Evolutionary conservation across 345 rosid genomes (phyloP).

Genomic region (Luvunga scandens): DNA sequence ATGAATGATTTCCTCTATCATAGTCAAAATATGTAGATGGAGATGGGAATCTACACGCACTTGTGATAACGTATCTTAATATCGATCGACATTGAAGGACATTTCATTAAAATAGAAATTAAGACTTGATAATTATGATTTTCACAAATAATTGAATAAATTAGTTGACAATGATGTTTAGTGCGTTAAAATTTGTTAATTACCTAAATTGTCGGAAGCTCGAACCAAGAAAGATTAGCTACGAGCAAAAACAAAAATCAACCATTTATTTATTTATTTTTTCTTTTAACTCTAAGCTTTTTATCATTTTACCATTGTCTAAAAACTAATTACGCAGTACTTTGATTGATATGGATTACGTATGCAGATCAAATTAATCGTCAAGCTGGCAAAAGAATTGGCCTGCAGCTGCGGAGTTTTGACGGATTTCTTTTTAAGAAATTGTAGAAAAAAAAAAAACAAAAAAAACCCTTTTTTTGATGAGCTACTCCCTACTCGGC

Average conservation of each 20-base stretch:
- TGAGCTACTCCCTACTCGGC: too few species aligned
- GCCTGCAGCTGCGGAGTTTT: neutral
- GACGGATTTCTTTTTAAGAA: too few species aligned
- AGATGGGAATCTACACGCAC: neutral
- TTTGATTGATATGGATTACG: neutral
- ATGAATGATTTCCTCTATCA: neutral
- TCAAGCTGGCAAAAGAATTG: neutral
- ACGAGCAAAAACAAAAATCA: neutral
- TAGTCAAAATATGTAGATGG: neutral
- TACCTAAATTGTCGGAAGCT: neutral
- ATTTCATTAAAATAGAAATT: neutral
- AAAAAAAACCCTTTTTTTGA: too few species aligned
- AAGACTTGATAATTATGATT: neutral
- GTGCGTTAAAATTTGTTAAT: neutral
- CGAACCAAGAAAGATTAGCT: too few species aligned
- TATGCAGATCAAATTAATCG: neutral
- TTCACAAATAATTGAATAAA: neutral
- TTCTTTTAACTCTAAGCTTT: too few species aligned
- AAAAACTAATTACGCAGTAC: neutral
- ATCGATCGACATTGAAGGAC: neutral
- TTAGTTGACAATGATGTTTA: neutral
- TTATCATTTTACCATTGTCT: neutral
- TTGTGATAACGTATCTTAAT: neutral
- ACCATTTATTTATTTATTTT: neutral
- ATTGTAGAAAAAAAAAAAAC: neutral